phyloP scores from a whole-genome alignment of 164 flowering plant genomes.

The Aristolochia contorta region DNA sequence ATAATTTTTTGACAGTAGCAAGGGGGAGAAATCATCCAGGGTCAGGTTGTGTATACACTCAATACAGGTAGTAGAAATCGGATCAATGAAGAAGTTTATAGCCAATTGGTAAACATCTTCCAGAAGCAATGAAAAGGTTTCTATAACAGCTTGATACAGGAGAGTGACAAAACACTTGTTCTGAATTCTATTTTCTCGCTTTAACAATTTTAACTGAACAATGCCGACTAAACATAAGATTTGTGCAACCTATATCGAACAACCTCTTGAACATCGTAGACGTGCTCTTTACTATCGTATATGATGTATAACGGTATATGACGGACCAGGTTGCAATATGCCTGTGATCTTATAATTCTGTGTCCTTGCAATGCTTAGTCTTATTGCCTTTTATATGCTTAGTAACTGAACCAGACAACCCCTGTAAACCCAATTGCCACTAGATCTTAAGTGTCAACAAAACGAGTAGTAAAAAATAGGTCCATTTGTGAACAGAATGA shows the following conservation, averaged over 20 bases:
- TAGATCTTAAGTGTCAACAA: neutral
- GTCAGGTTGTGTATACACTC: conserved; percentile 44
- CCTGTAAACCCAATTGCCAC: conserved; percentile 23
- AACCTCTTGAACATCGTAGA: too few species aligned
- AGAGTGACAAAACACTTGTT: too few species aligned
- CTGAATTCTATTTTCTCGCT: too few species aligned
- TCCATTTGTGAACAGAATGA: too few species aligned
- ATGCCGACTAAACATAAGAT: too few species aligned
- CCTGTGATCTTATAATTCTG: conserved; percentile 45
- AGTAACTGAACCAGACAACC: conserved; percentile 53
- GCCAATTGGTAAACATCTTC: conserved; percentile 29
- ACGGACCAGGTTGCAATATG: too few species aligned
- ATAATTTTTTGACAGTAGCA: conserved; percentile 39
- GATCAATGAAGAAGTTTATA: conserved; percentile 36
- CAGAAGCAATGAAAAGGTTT: conserved; percentile 6
- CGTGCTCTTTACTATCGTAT: too few species aligned
- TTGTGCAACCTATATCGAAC: too few species aligned
- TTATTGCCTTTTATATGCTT: conserved; percentile 47
- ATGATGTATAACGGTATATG: too few species aligned
- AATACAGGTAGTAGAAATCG: conserved; percentile 45
- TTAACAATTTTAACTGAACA: too few species aligned
- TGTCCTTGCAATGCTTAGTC: conserved; percentile 35
- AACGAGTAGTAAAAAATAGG: neutral
- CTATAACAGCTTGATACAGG: too few species aligned
- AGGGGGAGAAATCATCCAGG: conserved; percentile 69